These are phyloP conservation scores for Sorghum bicolor DNA, from an alignment of 176 grass and related monocot species.

Conservation along the genomic window DNA sequence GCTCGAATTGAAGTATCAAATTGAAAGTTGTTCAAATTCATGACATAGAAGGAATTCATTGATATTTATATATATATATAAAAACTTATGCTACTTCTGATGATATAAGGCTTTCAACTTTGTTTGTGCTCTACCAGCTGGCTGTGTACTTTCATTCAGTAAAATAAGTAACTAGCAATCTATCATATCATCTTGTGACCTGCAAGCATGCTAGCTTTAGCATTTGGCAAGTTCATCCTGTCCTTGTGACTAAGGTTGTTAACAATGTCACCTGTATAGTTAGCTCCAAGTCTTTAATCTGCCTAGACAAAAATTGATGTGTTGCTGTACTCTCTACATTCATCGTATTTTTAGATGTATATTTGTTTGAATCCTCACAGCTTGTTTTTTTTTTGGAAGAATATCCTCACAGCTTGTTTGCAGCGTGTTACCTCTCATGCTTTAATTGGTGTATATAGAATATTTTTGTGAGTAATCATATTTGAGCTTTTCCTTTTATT, in stretches of 20 bases:
- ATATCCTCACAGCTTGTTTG: background rate
- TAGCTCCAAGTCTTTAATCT: background rate
- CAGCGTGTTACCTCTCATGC: background rate
- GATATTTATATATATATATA: background rate
- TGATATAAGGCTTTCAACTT: background rate
- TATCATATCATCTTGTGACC: background rate
- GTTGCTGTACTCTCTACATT: background rate
- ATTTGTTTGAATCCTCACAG: background rate
- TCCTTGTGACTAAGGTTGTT: background rate
- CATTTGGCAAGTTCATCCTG: background rate
- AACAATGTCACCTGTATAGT: background rate
- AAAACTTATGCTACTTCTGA: background rate
- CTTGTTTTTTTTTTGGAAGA: background rate
- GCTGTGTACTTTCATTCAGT: background rate
- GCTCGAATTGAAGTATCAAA: background rate
- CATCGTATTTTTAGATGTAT: background rate
- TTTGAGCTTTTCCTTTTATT: background rate
- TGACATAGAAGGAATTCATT: background rate
- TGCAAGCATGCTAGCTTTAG: slow-evolving; percentile 10
- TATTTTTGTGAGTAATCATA: background rate
- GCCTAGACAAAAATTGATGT: background rate
- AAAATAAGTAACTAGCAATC: background rate
- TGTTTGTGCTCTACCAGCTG: background rate
- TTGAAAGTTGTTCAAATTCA: background rate
- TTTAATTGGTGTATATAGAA: background rate